Percentiles rank a stretch among this genome's conserved stretches.
Evolutionary conservation across 495 filamentous ascomycete genomes (phyloP).

Genomic region (Xylaria cubensis): DNA sequence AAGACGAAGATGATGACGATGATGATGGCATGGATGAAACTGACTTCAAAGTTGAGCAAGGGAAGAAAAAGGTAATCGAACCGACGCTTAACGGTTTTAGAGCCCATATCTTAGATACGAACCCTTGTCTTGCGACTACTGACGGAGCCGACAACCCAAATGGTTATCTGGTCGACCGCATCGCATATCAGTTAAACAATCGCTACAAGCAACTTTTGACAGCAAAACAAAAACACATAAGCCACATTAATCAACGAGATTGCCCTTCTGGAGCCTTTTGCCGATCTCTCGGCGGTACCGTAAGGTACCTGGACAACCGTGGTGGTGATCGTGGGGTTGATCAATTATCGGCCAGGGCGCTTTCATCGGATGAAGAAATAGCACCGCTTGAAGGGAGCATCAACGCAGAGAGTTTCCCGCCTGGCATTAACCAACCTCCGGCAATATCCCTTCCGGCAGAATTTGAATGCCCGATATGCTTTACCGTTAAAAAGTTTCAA

Average conservation of each 20-base stretch:
- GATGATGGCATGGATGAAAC: constrained; percentile 60
- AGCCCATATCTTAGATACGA: constrained; percentile 72
- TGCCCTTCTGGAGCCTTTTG: constrained; percentile 71
- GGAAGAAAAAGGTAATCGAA: constrained; percentile 62
- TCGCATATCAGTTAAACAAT: constrained; percentile 78
- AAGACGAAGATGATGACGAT: constrained; percentile 53
- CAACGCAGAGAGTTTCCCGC: constrained; percentile 72
- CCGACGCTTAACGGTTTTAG: constrained; percentile 82
- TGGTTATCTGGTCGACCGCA: constrained; percentile 77
- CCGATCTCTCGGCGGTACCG: constrained; percentile 65
- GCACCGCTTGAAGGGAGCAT: constrained; percentile 71
- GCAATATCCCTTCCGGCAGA: constrained; percentile 80
- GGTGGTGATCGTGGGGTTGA: constrained; percentile 48
- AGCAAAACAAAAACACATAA: constrained; percentile 72
- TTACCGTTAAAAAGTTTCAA: constrained; percentile 84
- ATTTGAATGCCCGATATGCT: constrained; percentile 93
- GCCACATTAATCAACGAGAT: constrained; percentile 56
- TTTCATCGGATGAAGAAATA: constrained; percentile 67
- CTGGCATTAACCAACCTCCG: constrained; percentile 82
- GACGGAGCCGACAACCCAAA: constrained; percentile 49
- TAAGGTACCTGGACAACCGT: constrained; percentile 50
- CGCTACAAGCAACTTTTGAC: constrained; percentile 83
- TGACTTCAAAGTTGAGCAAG: constrained; percentile 54
- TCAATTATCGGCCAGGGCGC: constrained; percentile 50
- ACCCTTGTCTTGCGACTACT: constrained; percentile 57